Base-by-base conservation (phyloP, 2,329 filamentous ascomycete genomes). In the Arthroderma uncinatum region DNA sequence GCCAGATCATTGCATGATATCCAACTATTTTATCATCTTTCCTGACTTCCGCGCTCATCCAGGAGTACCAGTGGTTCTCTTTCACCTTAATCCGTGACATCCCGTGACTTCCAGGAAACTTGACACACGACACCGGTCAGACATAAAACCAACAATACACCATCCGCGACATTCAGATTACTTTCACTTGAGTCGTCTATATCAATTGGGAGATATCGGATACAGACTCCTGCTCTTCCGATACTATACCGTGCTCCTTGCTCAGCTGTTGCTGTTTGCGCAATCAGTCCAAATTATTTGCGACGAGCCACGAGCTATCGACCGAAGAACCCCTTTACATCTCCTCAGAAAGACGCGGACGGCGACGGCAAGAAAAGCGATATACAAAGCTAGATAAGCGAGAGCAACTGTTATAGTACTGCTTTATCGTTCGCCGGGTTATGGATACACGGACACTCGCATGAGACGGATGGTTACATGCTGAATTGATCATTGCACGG, bases 401-500 rank as follows among this genome's bases (percentile, higher is more conserved):
- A 21, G 39, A 21, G 19, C 2, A 16, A 23, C 25, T 30, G 14
- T 33, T 50, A 14, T 2, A 30, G 7, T 47, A 23, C 9, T 6
- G 40, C 9, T 21, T 14, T 25, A 50, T 9, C n/a, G 25, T 16
- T 21, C 14, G 25, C 44, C 14, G 12, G 44, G 44, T 30, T 50
- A 50, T 50, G 47, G 47, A 7, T 50, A 30, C 25, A 33, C 28
- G 47, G 23, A 33, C 47, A 21, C 19, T 21, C 16, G 47, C 5
- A 50, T 50, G 14, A 50, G 28, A 16, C 47, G 47, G 23, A 19
- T 33, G 47, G 28, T 50, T 50, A 50, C 47, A 50, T 50, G 47
- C 47, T 33, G 47, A 16, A 50, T 10, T 16, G n/a, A 2, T 12
- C 23, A 30, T 42, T 48, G 10, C 44, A 34, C 47, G 47, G 47